Evolutionary conservation across 805 yeast genomes (phyloP), one percentile per base, ranked within the genome.

Genomic region (Wickerhamiella parazyma): DNA sequence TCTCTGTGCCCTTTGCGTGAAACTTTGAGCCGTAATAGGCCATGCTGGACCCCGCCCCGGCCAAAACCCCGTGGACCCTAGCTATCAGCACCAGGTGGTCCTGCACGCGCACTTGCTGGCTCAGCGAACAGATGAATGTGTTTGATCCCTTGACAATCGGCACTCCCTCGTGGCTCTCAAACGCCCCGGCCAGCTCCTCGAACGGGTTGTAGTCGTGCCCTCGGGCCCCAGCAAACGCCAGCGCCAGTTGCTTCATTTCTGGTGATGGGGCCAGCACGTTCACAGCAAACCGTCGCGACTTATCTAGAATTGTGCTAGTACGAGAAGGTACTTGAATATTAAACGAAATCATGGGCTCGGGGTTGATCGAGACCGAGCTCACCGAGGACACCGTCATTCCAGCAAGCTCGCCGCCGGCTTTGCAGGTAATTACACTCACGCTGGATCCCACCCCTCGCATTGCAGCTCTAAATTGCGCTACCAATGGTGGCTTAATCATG

Each of bases 31-130:
- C 31, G 12, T 28, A n/a, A 7, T 28, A 28, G 31, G 31, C 31
- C 31, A 28, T 28, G 31, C 31, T 28, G 6, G 31, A 28, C 16
- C 7, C 31, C 3, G 31, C 31, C 14, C 16, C 16, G 3, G 31
- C 8, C 14, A 28, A 3, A 11, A 38, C 37, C 5, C 11, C 4
- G n/a, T 38, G 29, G 4, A 89, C 93, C 47, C 73, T 70, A 3
- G 84, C 95, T 4, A 86, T 75, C 91, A 95, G 84, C 3, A 89
- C 75, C 57, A 87, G 95, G 62, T 89, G 97, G 55, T 81, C 85
- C 48, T 81, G 86, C 1, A 85, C 78, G 9, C 49, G 46, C n/a
- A 56, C 28, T 11, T 53, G 49, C 25, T 51, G 39, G 25, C 45
- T 35, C 6, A 53, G 49, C 26, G 44, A 41, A 40, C 66, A 63